phyloP scores from a whole-genome alignment of 352 stramenopile species.

The Phytophthora kernoviae region DNA sequence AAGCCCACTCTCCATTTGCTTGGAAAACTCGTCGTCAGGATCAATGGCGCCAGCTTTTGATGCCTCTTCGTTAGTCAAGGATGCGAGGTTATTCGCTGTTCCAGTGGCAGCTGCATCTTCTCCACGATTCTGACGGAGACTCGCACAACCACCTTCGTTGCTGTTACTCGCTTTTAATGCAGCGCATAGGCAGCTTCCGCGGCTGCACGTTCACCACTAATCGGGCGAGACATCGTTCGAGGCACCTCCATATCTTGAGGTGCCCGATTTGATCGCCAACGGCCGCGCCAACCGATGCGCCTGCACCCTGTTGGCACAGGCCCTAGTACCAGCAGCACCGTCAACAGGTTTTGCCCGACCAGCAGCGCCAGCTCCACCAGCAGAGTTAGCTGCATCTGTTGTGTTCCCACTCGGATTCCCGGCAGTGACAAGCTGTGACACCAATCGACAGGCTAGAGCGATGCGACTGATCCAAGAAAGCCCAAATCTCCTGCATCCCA shows the following conservation, averaged over 20 bases:
- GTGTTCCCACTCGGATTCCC: not conserved
- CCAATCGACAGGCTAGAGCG: slow-evolving; percentile 60
- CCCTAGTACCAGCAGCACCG: slow-evolving; percentile 2
- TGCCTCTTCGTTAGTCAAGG: slow-evolving; percentile 15
- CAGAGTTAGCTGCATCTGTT: slow-evolving; percentile 9
- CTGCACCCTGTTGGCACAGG: slow-evolving; percentile 21
- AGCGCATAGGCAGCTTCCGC: slow-evolving; percentile 85
- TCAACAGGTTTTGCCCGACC: too few relatives aligned
- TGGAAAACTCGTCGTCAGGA: slow-evolving; percentile 73
- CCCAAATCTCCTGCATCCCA: slow-evolving; percentile 11
- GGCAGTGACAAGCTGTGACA: too few relatives aligned
- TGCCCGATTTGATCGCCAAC: slow-evolving; percentile 92
- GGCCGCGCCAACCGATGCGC: slow-evolving; percentile 45
- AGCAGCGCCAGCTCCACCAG: slow-evolving; percentile 3
- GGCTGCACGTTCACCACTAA: slow-evolving; percentile 72
- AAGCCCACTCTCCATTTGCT: slow-evolving; percentile 74
- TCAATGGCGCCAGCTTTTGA: slow-evolving; percentile 3
- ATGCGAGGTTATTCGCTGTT: slow-evolving; percentile 8
- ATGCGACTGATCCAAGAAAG: too few relatives aligned
- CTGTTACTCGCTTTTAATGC: slow-evolving; percentile 10
- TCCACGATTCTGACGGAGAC: slow-evolving; percentile 28
- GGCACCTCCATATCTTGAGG: slow-evolving; percentile 92
- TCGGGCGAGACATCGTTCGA: slow-evolving; percentile 82
- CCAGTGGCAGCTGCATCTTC: slow-evolving; percentile 8
- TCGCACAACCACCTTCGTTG: slow-evolving; percentile 18